Conservation (phyloP, 768 basidiomycete species). For the Termitomyces sp. region DNA sequence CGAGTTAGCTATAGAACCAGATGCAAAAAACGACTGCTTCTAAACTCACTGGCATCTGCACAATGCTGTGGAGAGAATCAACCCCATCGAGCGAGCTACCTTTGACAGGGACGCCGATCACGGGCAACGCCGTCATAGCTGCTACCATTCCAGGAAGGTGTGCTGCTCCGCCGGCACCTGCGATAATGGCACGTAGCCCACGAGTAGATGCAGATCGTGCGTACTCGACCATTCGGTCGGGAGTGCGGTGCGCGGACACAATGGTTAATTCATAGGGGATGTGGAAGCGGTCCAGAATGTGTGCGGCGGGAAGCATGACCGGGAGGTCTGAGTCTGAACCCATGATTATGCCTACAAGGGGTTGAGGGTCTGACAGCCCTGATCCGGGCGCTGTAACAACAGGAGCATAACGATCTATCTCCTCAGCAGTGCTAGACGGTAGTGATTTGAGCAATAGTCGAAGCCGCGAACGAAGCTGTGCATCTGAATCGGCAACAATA, state of each 20-base stretch:
- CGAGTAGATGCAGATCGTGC: slow-evolving; percentile 66
- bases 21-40: neutral
- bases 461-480: slow-evolving; percentile 63
- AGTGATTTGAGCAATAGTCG: slow-evolving; percentile 66
- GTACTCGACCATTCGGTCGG: slow-evolving; percentile 78
- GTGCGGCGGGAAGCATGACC: slow-evolving; percentile 84
- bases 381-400: slow-evolving; percentile 33
- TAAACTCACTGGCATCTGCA: slow-evolving; percentile 92
- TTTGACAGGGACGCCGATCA: slow-evolving; percentile 96
- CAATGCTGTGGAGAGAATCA: slow-evolving; percentile 94
- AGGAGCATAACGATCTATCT: slow-evolving; percentile 51
- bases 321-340: slow-evolving; percentile 98
- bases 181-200: slow-evolving; percentile 75
- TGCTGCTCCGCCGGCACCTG: slow-evolving; percentile 97
- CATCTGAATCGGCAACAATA: slow-evolving; percentile 76
- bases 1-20: neutral
- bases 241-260: slow-evolving; percentile 95
- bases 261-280: slow-evolving; percentile 93
- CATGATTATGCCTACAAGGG: slow-evolving; percentile 94
- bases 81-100: slow-evolving; percentile 92
- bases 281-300: slow-evolving; percentile 73
- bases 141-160: slow-evolving; percentile 99
- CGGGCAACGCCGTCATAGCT: slow-evolving; percentile 85
- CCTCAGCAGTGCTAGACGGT: slow-evolving; percentile 40
- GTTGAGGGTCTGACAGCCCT: slow-evolving; percentile 57